phyloP scores from a whole-genome alignment of 139 green algal species.

The Gonium pectorale region DNA sequence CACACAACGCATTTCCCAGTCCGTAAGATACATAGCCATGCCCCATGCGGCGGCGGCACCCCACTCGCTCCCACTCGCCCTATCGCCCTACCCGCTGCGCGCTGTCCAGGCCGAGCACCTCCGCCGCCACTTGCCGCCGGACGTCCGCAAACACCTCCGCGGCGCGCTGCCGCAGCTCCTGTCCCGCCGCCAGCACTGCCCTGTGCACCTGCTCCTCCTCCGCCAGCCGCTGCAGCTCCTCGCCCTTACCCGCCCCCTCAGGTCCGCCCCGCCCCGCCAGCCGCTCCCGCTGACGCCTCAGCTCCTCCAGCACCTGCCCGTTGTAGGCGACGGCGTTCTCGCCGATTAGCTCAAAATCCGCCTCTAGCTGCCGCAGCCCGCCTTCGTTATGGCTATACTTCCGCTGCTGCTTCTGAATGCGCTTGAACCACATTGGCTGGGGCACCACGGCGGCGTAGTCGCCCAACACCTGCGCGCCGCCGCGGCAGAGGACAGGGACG shows the following conservation, averaged over 20 bases:
- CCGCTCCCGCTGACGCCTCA: background rate
- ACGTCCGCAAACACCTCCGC: background rate
- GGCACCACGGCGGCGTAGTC: background rate
- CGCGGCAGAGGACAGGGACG: background rate
- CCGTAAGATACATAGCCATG: too few species aligned
- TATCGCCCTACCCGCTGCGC: too few species aligned
- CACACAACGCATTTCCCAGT: too few species aligned
- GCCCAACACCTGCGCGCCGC: background rate
- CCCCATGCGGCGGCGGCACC: too few species aligned
- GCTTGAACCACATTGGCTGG: conserved; percentile 8
- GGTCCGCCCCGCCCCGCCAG: background rate
- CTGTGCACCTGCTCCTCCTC: background rate
- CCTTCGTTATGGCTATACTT: conserved; percentile 2
- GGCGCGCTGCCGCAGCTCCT: background rate
- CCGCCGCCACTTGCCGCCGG: background rate
- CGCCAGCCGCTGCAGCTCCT: background rate
- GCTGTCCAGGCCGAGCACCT: background rate
- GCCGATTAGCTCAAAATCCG: conserved; percentile 16
- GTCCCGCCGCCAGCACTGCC: background rate
- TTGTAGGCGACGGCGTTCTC: conserved; percentile 15
- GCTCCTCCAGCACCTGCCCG: background rate
- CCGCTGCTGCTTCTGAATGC: background rate
- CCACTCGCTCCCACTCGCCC: too few species aligned
- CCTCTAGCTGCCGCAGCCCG: conserved; percentile 1
- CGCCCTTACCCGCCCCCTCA: background rate